Base-by-base conservation (phyloP, 106 monocot genomes). In the Alisma plantagoaquatica region DNA sequence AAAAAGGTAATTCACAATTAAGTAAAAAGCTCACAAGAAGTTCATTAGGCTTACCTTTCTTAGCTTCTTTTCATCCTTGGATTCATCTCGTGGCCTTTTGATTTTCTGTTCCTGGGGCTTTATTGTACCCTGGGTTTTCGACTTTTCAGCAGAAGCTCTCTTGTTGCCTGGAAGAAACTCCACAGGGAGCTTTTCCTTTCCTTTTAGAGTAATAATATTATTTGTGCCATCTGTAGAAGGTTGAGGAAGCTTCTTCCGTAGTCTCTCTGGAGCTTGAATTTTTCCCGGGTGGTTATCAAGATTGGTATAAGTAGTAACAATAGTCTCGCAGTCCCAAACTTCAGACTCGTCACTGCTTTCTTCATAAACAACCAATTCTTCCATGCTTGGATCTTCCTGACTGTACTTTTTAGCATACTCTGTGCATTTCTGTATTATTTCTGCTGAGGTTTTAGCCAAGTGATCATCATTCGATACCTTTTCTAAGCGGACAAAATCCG, bases 31-130 rank as follows among this genome's bases (percentile, higher is more conserved):
- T n/a, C n/a, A n/a, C n/a, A n/a, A n/a, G n/a, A n/a, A n/a, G n/a
- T n/a, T n/a, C n/a, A n/a, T n/a, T n/a, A 45, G 31, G 47, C 31
- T 57, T 72, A 78, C 96, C 90, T 98, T 98, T 35, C 96, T 75
- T 33, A 81, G 84, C 63, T 90, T 98, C 76, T 98, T 98, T 72
- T 84, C 85, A 44, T 85, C 78, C 72, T 90, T 98, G 49, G 96
- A 79, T 69, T 90, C 73, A 28, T 69, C 48, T 27, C 46, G 71
- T 45, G 53, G 57, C 66, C 59, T 79, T 29, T 59, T 68, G 46
- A 55, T 75, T 33, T 27, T 50, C 61, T 58, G 54, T 7, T 67
- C 62, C 14, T 32, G 35, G 35, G 35, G 21, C 27, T 23, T 9
- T 26, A 24, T 8, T 2, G 10, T 51, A 1, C 38, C 58, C 38